phyloP scores from a whole-genome alignment of 169 alveolate genomes.

The Perkinsus marinus region DNA sequence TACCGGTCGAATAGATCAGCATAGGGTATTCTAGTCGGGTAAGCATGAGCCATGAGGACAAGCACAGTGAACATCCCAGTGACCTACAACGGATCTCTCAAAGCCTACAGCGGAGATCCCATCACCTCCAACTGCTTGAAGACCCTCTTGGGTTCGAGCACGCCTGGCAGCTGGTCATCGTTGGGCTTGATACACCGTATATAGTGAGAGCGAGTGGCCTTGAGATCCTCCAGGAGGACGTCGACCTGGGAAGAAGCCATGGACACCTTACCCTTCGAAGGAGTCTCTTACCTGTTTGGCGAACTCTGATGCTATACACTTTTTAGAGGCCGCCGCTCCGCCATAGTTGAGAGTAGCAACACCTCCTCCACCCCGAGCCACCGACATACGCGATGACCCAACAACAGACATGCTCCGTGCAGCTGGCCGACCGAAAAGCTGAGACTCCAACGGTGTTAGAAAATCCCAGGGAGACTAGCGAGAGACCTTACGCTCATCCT shows the following conservation, averaged over 20 bases:
- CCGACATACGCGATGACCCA: not conserved
- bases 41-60: not conserved
- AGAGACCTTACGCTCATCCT: not conserved
- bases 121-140: constrained; percentile 22
- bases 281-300: not conserved
- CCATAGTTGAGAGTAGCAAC: not conserved
- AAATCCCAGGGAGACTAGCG: too few relatives aligned
- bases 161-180: constrained; percentile 19
- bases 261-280: too few relatives aligned
- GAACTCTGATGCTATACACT: not conserved
- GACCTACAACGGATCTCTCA: not conserved
- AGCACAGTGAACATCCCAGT: not conserved
- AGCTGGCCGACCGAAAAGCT: not conserved
- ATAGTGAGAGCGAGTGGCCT: constrained; percentile 23
- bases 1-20: not conserved
- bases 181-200: constrained; percentile 43
- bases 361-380: not conserved
- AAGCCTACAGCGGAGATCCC: not conserved
- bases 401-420: not conserved
- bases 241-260: not conserved
- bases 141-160: constrained; percentile 15
- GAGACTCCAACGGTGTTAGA: not conserved
- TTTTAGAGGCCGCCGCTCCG: not conserved
- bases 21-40: not conserved
- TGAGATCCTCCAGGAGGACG: not conserved